These are phyloP conservation scores for Trichoderma pleuroti DNA, from an alignment of 2,329 filamentous ascomycete genomes.

Conservation along the genomic window DNA sequence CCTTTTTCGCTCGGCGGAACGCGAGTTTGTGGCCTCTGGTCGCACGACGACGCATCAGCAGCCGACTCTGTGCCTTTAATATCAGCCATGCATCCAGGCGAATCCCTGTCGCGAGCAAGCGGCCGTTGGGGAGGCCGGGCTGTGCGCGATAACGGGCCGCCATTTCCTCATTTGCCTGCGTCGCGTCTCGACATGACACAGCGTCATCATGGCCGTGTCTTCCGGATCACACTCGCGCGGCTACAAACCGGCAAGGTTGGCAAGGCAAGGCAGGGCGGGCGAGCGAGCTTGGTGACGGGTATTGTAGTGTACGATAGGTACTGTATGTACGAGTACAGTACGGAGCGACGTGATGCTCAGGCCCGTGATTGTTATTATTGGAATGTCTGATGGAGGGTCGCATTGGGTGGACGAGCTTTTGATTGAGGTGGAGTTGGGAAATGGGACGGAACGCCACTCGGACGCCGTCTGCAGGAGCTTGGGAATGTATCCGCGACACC, in stretches of 20 bases:
- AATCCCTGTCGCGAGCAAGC: slow-evolving; percentile 6
- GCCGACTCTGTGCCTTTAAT: slow-evolving; percentile 15
- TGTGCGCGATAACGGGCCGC: not conserved
- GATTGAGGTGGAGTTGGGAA: slow-evolving; percentile 21
- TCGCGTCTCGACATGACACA: not conserved
- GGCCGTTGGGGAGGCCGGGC: not conserved
- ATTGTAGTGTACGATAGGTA: no score
- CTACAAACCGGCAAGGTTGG: not conserved
- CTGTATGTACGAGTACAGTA: not conserved
- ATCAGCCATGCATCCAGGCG: not conserved
- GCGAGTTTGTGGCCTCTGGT: slow-evolving; percentile 2
- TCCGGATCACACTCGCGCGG: not conserved
- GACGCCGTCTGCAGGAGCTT: slow-evolving; percentile 14
- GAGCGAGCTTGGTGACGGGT: not conserved
- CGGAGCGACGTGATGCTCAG: not conserved
- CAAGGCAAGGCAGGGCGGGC: no score
- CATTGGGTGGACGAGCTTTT: slow-evolving; percentile 19
- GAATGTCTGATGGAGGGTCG: slow-evolving; percentile 16
- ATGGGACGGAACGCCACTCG: slow-evolving; percentile 17
- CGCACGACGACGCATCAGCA: slow-evolving; percentile 17
- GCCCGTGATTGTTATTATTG: slow-evolving; percentile 3
- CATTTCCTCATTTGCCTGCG: not conserved
- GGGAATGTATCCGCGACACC: slow-evolving; percentile 11
- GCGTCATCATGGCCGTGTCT: not conserved
- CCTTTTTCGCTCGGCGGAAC: slow-evolving; percentile 12